Evolutionary conservation across 176 grass and related monocot species (phyloP).

Genomic region (Triticum monococcum): DNA sequence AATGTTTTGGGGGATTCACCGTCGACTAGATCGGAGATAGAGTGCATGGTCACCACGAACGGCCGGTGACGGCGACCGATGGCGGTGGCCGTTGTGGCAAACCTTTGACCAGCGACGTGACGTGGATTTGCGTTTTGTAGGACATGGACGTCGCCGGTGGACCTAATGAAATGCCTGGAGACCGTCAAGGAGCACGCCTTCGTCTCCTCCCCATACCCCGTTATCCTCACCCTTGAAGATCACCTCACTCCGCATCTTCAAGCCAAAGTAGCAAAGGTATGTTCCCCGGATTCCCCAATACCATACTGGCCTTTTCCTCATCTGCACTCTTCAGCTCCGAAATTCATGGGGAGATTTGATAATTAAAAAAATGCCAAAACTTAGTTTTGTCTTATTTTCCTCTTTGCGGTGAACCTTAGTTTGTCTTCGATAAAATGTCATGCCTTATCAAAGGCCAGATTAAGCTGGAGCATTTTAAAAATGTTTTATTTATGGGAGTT

Average conservation of each 20-base stretch:
- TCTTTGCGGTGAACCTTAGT: too few species aligned
- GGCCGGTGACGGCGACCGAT: too few species aligned
- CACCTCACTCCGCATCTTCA: slow-evolving; percentile 72
- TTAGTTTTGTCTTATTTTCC: neutral
- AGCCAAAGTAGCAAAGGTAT: slow-evolving; percentile 66
- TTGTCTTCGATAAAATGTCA: neutral
- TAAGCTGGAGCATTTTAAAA: neutral
- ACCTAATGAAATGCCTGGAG: slow-evolving; percentile 59
- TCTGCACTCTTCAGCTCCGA: neutral
- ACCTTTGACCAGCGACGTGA: neutral
- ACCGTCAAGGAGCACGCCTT: slow-evolving; percentile 76
- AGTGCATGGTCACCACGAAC: too few species aligned
- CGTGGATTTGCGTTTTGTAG: slow-evolving; percentile 34
- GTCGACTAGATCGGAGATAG: too few species aligned
- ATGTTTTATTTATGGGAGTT: neutral
- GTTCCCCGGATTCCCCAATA: neutral
- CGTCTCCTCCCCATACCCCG: slow-evolving; percentile 58
- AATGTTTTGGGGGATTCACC: too few species aligned
- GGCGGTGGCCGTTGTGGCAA: neutral
- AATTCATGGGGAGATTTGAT: neutral
- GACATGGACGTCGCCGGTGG: slow-evolving; percentile 70
- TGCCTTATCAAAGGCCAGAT: neutral
- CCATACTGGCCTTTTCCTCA: neutral
- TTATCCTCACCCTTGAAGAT: slow-evolving; percentile 93
- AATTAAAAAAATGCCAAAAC: neutral